Conservation (phyloP, 2,329 filamentous ascomycete genomes). For the Microdochium trichocladiopsis region DNA sequence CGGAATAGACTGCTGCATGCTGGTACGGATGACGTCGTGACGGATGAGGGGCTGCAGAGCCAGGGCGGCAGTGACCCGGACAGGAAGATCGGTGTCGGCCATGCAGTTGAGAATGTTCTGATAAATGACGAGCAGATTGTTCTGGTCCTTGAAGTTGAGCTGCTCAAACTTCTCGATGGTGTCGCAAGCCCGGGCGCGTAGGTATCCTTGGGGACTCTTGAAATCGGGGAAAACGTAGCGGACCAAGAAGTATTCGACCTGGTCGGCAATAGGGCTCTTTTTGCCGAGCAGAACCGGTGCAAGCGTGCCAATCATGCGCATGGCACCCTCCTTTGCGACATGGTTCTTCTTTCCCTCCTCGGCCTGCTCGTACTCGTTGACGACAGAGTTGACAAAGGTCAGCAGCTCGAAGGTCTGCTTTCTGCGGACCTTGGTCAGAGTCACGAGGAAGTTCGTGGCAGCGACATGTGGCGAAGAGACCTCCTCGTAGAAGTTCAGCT, state of each 20-base stretch:
- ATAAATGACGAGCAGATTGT: constrained; percentile 95
- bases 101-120: constrained; percentile 95
- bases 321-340: constrained; percentile 88
- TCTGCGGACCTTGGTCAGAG: constrained; percentile 85
- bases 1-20: constrained; percentile 96
- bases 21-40: constrained; percentile 86
- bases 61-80: constrained; percentile 87
- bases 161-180: constrained; percentile 97
- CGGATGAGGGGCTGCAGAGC: constrained; percentile 92
- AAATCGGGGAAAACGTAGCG: constrained; percentile 98
- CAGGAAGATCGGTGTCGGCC: constrained; percentile 87
- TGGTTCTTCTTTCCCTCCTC: constrained; percentile 88
- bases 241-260: constrained; percentile 97
- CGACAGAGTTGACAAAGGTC: constrained; percentile 89
- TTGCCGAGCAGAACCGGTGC: constrained; percentile 92
- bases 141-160: constrained; percentile 91
- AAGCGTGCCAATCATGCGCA: constrained; percentile 94
- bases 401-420: constrained; percentile 95
- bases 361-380: constrained; percentile 83
- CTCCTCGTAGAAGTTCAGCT: constrained; percentile 97
- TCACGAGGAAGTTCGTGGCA: constrained; percentile 93
- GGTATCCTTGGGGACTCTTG: constrained; percentile 82
- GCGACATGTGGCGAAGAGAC: constrained; percentile 91
- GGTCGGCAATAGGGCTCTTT: constrained; percentile 95
- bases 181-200: constrained; percentile 91